Conservation (phyloP, 805 yeast species). For the Cyberlindnera xishuangbannaensis region DNA sequence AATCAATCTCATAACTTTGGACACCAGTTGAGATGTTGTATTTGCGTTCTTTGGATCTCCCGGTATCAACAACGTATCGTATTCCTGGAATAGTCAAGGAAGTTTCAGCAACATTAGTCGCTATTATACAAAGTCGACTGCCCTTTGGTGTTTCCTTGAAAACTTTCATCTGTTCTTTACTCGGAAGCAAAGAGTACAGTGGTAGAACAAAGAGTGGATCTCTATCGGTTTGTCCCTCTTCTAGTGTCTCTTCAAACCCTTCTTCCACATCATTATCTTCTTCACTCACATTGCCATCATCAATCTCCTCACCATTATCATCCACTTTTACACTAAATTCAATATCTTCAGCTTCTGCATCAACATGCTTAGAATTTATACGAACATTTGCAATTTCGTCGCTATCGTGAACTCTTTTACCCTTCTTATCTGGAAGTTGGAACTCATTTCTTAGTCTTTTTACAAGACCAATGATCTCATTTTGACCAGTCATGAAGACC, state of each 20-base stretch:
- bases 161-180: conserved; percentile 90
- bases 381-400: conserved; percentile 38
- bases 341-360: conserved; percentile 81
- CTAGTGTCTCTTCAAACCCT: conserved; percentile 63
- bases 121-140: conserved; percentile 82
- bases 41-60: conserved; percentile 85
- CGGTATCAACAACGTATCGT: conserved; percentile 91
- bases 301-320: conserved; percentile 30
- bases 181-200: conserved; percentile 87
- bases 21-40: conserved; percentile 82
- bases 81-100: conserved; percentile 95
- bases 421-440: conserved; percentile 40
- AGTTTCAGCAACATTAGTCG: conserved; percentile 97
- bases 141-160: conserved; percentile 83
- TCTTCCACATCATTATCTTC: conserved; percentile 44
- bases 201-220: conserved; percentile 91
- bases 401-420: conserved; percentile 23
- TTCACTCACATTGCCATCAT: conserved; percentile 32
- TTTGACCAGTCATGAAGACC: conserved; percentile 90
- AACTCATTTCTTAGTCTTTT: conserved; percentile 62
- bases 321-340: conserved; percentile 54
- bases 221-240: conserved; percentile 60
- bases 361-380: conserved; percentile 54
- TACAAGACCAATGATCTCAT: conserved; percentile 78
- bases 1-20: conserved; percentile 84